A percentile compares a stretch with the other conserved stretches of the same genome.
phyloP scores from a whole-genome alignment of 805 yeast species.

The Metschnikowia cerradonensis region DNA sequence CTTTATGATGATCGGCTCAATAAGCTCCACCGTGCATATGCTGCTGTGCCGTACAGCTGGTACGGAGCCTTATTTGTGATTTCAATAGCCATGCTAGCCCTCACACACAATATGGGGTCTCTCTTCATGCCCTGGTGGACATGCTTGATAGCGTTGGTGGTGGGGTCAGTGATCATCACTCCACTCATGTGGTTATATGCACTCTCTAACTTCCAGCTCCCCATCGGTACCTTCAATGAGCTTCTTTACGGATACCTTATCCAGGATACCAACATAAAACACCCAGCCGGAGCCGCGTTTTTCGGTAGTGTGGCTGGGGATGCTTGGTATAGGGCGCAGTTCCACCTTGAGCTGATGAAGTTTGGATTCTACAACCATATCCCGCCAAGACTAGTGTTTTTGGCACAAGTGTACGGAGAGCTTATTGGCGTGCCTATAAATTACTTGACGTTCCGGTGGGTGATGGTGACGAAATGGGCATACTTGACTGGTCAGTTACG shows the following conservation, averaged over 20 bases:
- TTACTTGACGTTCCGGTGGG: constrained; percentile 47
- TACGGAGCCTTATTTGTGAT: constrained; percentile 31
- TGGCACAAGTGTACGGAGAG: constrained; percentile 51
- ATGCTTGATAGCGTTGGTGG: constrained; percentile 38
- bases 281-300: constrained; percentile 47
- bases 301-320: constrained; percentile 53
- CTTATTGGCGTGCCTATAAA: constrained; percentile 51
- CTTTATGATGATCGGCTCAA: constrained; percentile 42
- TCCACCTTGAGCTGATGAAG: constrained; percentile 35
- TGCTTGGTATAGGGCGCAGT: constrained; percentile 51
- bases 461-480: constrained; percentile 35
- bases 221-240: constrained; percentile 51
- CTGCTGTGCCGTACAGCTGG: constrained; percentile 44
- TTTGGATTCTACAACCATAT: constrained; percentile 52
- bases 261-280: constrained; percentile 28
- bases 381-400: constrained; percentile 48
- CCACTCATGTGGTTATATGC: constrained; percentile 51
- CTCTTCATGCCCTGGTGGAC: constrained; percentile 43
- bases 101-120: constrained; percentile 15
- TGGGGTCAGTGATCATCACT: constrained; percentile 44
- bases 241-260: constrained; percentile 45
- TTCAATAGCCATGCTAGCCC: constrained; percentile 19
- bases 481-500: constrained; percentile 30
- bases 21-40: constrained; percentile 34
- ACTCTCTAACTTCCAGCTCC: constrained; percentile 47